Conservation (phyloP, 2,329 filamentous ascomycete genomes). For the Stenocarpella maydis region DNA sequence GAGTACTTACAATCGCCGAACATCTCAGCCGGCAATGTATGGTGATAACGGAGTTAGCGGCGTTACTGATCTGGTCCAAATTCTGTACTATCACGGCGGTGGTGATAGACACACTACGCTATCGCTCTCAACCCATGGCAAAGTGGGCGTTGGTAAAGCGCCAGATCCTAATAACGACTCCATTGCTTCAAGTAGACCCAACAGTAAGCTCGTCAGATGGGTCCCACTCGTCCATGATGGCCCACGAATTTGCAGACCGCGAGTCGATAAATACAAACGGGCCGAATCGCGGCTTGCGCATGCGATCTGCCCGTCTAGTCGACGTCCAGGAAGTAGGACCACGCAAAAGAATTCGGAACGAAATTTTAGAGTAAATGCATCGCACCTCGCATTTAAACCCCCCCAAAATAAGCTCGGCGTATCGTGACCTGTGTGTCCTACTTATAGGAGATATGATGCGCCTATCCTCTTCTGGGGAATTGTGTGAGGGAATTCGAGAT, state of each 20-base stretch:
- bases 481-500: neutral
- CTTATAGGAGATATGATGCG: neutral
- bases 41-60: neutral
- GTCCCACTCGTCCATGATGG: neutral
- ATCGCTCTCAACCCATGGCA: neutral
- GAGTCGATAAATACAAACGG: neutral
- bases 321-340: neutral
- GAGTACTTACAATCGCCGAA: neutral
- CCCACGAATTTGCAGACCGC: constrained; percentile 8
- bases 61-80: neutral
- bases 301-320: neutral
- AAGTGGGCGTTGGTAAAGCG: too few relatives aligned
- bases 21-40: neutral
- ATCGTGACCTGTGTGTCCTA: neutral
- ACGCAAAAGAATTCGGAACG: neutral
- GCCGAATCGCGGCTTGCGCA: neutral
- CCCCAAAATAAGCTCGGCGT: neutral
- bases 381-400: neutral
- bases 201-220: neutral
- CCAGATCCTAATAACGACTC: neutral
- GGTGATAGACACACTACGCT: neutral
- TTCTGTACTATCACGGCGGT: neutral
- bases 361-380: neutral
- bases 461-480: neutral
- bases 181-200: neutral